These are phyloP conservation scores for Nicotiana obtusifolia DNA, from an alignment of 257 asterid species.

Conservation along the genomic window DNA sequence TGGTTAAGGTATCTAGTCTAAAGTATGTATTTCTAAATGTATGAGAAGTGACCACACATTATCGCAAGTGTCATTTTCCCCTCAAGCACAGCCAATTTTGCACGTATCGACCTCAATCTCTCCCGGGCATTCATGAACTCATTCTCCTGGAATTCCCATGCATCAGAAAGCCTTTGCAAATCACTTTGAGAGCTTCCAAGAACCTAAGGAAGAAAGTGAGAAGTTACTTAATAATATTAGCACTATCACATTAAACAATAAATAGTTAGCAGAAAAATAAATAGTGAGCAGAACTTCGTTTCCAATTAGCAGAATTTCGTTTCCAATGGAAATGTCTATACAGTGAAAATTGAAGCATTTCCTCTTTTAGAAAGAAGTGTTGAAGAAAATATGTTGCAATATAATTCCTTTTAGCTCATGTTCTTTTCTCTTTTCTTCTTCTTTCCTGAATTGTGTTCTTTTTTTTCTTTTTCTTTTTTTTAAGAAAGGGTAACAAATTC, in stretches of 20 bases:
- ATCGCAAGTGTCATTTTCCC: constrained; percentile 75
- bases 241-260: background rate
- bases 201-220: constrained; percentile 30
- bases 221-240: constrained; percentile 1
- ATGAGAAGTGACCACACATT: constrained; percentile 31
- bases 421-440: background rate
- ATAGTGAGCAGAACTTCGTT: background rate
- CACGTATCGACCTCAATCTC: constrained; percentile 60
- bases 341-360: background rate
- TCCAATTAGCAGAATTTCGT: background rate
- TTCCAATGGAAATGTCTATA: background rate
- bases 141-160: constrained; percentile 72
- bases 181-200: constrained; percentile 33
- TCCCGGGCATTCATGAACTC: constrained; percentile 57
- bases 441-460: background rate
- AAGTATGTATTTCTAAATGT: constrained; percentile 5
- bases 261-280: no score
- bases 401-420: background rate
- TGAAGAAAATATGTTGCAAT: background rate
- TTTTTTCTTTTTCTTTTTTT: no score
- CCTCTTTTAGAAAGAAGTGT: background rate
- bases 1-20: background rate
- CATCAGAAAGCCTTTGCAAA: constrained; percentile 58
- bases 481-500: background rate
- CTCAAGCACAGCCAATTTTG: constrained; percentile 67